Percentiles rank a stretch among this genome's conserved stretches.
phyloP scores from a whole-genome alignment of 1,284 basidiomycete genomes.

The Chalciporus sp. region DNA sequence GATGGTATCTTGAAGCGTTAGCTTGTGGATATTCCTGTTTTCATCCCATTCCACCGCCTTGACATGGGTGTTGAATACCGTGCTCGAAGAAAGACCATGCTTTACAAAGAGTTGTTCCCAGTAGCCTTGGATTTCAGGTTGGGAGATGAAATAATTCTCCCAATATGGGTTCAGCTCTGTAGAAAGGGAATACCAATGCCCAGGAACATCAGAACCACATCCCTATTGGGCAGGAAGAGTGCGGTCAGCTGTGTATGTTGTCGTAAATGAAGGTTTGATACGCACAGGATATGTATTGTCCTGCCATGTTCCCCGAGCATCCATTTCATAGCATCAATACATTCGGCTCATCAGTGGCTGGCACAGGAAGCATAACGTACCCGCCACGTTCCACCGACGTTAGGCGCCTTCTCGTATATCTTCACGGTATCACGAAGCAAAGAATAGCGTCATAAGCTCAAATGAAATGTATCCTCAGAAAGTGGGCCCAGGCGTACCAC shows the following conservation, averaged over 20 bases:
- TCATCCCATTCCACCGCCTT: conserved; percentile 48
- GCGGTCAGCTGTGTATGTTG: background rate
- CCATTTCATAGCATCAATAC: background rate
- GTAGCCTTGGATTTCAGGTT: conserved; percentile 54
- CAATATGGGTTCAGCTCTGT: conserved; percentile 56
- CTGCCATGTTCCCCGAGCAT: conserved; percentile 6
- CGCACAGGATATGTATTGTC: conserved; percentile 36
- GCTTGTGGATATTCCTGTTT: conserved; percentile 39
- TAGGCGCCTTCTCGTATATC: conserved; percentile 36
- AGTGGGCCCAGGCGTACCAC: conserved; percentile 9
- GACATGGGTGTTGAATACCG: conserved; percentile 45
- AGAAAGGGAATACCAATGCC: conserved; percentile 60
- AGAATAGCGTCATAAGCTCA: background rate
- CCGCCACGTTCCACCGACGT: conserved; percentile 36
- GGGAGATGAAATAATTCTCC: conserved; percentile 44
- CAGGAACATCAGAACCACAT: conserved; percentile 55
- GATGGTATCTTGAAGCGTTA: conserved; percentile 40
- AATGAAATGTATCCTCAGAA: background rate
- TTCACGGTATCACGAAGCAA: conserved; percentile 6
- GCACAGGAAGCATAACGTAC: conserved; percentile 14
- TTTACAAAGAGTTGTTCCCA: conserved; percentile 50
- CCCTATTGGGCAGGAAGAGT: conserved; percentile 35
- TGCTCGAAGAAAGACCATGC: conserved; percentile 43
- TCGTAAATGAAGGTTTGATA: background rate
- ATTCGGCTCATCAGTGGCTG: background rate